Percentiles rank a stretch among this genome's conserved stretches.
phyloP scores from a whole-genome alignment of 1,284 basidiomycete genomes.

The Ustilago nuda region DNA sequence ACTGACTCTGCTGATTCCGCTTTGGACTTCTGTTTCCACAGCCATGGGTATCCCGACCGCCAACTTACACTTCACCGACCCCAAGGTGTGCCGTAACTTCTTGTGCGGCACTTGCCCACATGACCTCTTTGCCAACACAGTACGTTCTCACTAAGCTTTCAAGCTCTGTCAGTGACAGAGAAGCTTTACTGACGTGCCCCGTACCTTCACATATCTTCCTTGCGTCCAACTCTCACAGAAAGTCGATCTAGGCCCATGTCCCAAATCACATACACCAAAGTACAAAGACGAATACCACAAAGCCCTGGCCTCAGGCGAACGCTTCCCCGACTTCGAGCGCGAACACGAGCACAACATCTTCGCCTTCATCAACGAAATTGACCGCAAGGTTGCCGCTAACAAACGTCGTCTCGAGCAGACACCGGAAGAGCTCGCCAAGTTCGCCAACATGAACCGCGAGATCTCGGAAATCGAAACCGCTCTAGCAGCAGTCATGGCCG shows the following conservation, averaged over 20 bases:
- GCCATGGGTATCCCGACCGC: conserved; percentile 66
- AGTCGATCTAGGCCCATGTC: conserved; percentile 99
- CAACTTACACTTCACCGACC: conserved; percentile 90
- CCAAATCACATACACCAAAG: conserved; percentile 94
- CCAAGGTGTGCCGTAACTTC: conserved; percentile 99
- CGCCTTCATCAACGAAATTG: conserved; percentile 96
- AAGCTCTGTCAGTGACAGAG: no score
- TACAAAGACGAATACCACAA: conserved; percentile 90
- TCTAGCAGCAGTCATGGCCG: conserved; percentile 96
- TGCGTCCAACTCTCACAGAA: conserved; percentile 75
- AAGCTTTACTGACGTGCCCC: neutral
- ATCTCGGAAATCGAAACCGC: conserved; percentile 99
- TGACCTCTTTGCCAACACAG: conserved; percentile 96
- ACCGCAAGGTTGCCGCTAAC: conserved; percentile 91
- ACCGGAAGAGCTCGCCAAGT: conserved; percentile 98
- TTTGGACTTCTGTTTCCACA: conserved; percentile 6
- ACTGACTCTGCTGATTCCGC: no score
- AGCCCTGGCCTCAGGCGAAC: conserved; percentile 76
- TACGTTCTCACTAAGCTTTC: conserved; percentile 71
- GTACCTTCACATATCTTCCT: neutral
- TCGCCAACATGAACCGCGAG: conserved; percentile 98
- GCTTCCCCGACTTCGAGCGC: conserved; percentile 63
- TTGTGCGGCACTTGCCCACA: conserved; percentile 98
- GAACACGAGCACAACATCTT: conserved; percentile 92
- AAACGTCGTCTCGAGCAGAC: conserved; percentile 98